phyloP scores from a whole-genome alignment of 1,284 basidiomycete genomes.

The Calocybe gambosa region DNA sequence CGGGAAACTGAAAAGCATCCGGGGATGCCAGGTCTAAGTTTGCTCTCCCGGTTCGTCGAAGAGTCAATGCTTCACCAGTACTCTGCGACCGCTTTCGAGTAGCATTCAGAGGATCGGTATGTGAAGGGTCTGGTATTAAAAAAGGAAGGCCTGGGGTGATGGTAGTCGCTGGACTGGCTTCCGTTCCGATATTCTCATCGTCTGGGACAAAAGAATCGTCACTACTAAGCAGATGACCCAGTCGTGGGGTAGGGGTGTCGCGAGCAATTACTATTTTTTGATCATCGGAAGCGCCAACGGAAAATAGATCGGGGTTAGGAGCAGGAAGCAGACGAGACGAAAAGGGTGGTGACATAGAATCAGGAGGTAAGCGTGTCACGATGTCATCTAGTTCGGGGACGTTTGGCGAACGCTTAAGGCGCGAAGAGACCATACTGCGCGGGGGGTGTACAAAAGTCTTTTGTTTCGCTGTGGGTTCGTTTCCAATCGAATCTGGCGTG shows the following conservation, averaged over 20 bases:
- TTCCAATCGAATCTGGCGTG: constrained; percentile 23
- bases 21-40: constrained; percentile 38
- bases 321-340: constrained; percentile 4
- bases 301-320: constrained; percentile 3
- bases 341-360: constrained; percentile 1
- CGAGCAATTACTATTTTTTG: constrained; percentile 1
- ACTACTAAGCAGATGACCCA: constrained; percentile 2
- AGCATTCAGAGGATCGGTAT: constrained; percentile 5
- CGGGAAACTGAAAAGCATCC: constrained; percentile 37
- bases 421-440: constrained; percentile 25
- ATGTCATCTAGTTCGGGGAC: constrained; percentile 16
- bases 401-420: constrained; percentile 25
- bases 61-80: constrained; percentile 27
- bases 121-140: constrained; percentile 7
- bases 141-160: constrained; percentile 14
- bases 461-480: constrained; percentile 39
- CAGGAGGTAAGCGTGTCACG: constrained; percentile 6
- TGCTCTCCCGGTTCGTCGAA: constrained; percentile 14
- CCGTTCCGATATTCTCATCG: constrained; percentile 5
- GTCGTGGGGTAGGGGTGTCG: constrained; percentile 4
- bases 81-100: constrained; percentile 39
- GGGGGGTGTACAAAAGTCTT: constrained; percentile 51
- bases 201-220: constrained; percentile 1
- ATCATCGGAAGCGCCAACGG: constrained; percentile 4
- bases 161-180: constrained; percentile 11